Evolutionary conservation across 1,139 yeast genomes (phyloP), one percentile per base, ranked within the genome.

Genomic region (Hemisphaericaspora xylofermentans): DNA sequence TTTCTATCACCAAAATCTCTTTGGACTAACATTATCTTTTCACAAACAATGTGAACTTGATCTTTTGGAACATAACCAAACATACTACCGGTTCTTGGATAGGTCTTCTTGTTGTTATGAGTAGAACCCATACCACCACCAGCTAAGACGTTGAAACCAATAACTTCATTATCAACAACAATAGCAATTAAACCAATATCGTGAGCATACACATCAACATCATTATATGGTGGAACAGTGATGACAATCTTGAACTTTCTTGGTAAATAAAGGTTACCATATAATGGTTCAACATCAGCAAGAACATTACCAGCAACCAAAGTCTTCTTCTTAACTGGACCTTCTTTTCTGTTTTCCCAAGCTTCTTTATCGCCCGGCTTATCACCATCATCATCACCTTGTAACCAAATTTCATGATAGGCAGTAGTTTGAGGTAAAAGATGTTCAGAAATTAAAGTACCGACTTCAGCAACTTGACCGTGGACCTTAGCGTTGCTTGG

Each of bases 41-140:
- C 97, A 64, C 96, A 88, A 15, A 82, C 96, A 46, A 78, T 68
- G 46, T 81, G 82, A 41, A 88, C 75, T 61, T 88, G 78, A 40
- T 84, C 91, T 47, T 73, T 74, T 7, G 80, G 52, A 39, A 84
- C 80, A 58, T 68, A 93, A 27, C 98, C 98, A 52, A 91, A 77
- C 66, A 82, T 68, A 17, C 95, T 83, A 47, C 96, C 98, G 13
- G 95, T 80, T 70, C 98, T 80, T 54, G 98, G 98, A 58, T 93
- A 93, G 0, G 98, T 93, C 76, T 91, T 93, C 60, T 85, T 85
- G 71, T 93, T 93, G 74, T 91, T 91, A 66, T 93, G 98, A 26
- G 98, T 93, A 31, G 95, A 79, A 56, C 98, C 98, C 98, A 93
- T 91, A 75, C 98, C 98, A 71, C 98, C 98, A 63, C 98, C 98